These are phyloP conservation scores for Podaxis sp. DNA, from an alignment of 768 basidiomycete species.

Conservation along the genomic window DNA sequence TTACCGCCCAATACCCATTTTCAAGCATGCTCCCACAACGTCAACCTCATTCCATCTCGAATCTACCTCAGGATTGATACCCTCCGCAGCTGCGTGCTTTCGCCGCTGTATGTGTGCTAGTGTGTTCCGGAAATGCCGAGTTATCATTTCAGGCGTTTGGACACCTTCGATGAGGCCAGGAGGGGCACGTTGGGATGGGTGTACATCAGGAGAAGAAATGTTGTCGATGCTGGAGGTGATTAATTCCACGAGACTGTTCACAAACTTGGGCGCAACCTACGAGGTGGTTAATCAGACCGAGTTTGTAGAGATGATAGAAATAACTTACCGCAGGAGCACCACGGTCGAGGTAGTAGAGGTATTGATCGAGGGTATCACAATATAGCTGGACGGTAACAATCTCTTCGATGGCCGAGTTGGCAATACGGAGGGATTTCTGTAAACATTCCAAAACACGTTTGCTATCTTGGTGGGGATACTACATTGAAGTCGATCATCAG, in stretches of 20 bases:
- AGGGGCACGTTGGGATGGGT: conserved; percentile 84
- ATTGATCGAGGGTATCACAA: conserved; percentile 94
- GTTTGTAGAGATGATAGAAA: background rate
- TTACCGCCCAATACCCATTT: conserved; percentile 79
- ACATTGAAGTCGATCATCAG: conserved; percentile 10
- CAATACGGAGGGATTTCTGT: conserved; percentile 94
- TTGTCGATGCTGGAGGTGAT: conserved; percentile 94
- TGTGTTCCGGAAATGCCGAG: conserved; percentile 91
- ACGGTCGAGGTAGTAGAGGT: conserved; percentile 94
- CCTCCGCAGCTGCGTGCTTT: conserved; percentile 55
- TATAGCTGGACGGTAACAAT: conserved; percentile 96
- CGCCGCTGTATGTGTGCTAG: conserved; percentile 77
- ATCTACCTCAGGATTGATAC: conserved; percentile 34
- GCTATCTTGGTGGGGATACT: conserved; percentile 91
- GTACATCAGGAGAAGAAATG: conserved; percentile 83
- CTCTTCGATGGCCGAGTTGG: conserved; percentile 95
- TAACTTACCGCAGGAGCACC: conserved; percentile 83
- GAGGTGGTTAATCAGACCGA: no score
- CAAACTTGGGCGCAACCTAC: conserved; percentile 92
- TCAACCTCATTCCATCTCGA: conserved; percentile 86
- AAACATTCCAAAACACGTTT: conserved; percentile 97
- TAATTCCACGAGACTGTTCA: conserved; percentile 94
- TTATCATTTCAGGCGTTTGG: conserved; percentile 91
- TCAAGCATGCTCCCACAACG: conserved; percentile 82
- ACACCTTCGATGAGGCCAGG: conserved; percentile 91